A percentile compares a stretch with the other conserved stretches of the same genome.
These are phyloP conservation scores for Avena atlantica DNA, from an alignment of 176 grass and related monocot species.

Conservation along the genomic window DNA sequence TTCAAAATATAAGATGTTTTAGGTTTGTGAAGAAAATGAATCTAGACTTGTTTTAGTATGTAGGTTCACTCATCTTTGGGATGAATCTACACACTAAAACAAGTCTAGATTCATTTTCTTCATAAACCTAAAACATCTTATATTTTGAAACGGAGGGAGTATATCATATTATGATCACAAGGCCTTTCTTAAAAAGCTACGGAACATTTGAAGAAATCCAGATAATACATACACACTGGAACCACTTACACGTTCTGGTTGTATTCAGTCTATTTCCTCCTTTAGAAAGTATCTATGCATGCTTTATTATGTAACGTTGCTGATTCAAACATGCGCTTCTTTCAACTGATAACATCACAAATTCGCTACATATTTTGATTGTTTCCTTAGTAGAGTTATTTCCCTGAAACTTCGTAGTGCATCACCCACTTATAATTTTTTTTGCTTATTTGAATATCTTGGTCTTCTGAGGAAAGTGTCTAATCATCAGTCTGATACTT, in stretches of 20 bases:
- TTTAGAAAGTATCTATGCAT: not conserved
- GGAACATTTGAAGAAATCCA: not conserved
- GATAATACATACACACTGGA: not conserved
- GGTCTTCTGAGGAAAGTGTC: not conserved
- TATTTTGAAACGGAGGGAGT: too few relatives aligned
- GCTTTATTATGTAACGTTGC: not conserved
- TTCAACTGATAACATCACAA: not conserved
- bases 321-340: not conserved
- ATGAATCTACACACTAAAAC: too few relatives aligned
- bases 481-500: slow-evolving; percentile 14
- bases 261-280: not conserved
- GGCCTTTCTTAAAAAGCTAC: not conserved
- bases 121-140: too few relatives aligned
- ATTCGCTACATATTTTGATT: slow-evolving; percentile 15
- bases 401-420: not conserved
- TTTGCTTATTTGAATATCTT: slow-evolving; percentile 15
- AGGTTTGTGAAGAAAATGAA: too few relatives aligned
- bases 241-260: slow-evolving; percentile 20
- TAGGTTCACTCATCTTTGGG: too few relatives aligned
- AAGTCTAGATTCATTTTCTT: too few relatives aligned
- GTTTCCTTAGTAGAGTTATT: not conserved
- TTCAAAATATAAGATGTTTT: too few relatives aligned
- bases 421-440: not conserved
- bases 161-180: not conserved
- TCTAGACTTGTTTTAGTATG: too few relatives aligned